A percentile compares a stretch with the other conserved stretches of the same genome.
These are phyloP conservation scores for Blumeria graminis DNA, from an alignment of 2,329 filamentous ascomycete species.

Conservation along the genomic window DNA sequence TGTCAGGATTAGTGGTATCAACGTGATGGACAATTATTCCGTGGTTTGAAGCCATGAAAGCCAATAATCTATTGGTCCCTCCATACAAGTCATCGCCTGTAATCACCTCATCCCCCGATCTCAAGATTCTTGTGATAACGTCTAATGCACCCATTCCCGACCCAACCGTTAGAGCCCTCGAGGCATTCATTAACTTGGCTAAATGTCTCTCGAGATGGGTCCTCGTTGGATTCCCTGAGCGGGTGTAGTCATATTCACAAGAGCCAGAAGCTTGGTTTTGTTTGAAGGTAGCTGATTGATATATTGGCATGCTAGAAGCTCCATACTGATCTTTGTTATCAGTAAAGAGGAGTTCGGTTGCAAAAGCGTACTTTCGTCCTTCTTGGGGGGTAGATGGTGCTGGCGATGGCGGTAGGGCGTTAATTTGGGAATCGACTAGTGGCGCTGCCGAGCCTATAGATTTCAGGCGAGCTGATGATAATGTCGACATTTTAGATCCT, in stretches of 20 bases:
- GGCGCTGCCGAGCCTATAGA: too few species aligned
- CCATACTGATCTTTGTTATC: constrained; percentile 95
- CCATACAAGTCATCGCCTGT: constrained; percentile 95
- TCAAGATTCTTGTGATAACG: constrained; percentile 75
- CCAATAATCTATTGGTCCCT: constrained; percentile 78
- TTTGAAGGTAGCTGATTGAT: constrained; percentile 97
- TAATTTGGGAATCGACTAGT: too few species aligned
- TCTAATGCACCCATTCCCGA: constrained; percentile 96
- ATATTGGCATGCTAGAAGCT: constrained; percentile 86
- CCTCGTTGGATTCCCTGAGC: constrained; percentile 87
- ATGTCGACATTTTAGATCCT: neutral
- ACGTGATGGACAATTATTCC: constrained; percentile 91
- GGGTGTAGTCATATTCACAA: constrained; percentile 90
- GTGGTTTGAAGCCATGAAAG: constrained; percentile 70
- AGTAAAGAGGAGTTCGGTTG: constrained; percentile 90
- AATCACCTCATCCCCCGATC: constrained; percentile 87
- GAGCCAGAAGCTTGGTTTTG: constrained; percentile 59
- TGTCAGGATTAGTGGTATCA: constrained; percentile 62
- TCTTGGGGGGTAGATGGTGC: constrained; percentile 75
- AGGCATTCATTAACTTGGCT: constrained; percentile 96
- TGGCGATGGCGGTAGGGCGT: constrained; percentile 53
- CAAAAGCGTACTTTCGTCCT: constrained; percentile 73
- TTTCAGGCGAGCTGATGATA: neutral
- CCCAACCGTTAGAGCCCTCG: constrained; percentile 72
- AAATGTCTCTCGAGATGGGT: constrained; percentile 90